Conservation (phyloP, 495 filamentous ascomycete species). For the Aspergillus olivimuriae region DNA sequence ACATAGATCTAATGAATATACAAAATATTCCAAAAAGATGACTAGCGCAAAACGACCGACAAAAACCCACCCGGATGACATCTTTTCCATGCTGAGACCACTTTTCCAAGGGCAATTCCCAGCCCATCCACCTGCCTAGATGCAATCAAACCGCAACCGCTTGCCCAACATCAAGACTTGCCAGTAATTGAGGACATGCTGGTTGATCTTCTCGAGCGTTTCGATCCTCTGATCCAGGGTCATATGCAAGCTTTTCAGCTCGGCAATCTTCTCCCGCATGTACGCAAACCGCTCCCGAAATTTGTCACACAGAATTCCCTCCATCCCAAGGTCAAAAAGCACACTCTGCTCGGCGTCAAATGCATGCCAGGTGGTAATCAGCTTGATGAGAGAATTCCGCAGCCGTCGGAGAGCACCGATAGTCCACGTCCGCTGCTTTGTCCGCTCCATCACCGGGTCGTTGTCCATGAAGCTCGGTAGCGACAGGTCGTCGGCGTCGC, state of each 20-base stretch:
- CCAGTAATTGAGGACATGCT: not conserved
- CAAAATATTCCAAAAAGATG: no score
- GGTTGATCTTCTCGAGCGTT: constrained; percentile 3
- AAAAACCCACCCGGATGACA: no score
- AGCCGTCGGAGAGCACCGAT: not conserved
- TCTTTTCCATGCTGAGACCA: no score
- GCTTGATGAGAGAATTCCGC: not conserved
- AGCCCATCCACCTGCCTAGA: no score
- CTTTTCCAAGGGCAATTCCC: no score
- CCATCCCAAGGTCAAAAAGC: not conserved
- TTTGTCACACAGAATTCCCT: not conserved
- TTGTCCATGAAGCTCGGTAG: constrained; percentile 1
- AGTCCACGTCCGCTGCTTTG: constrained; percentile 2
- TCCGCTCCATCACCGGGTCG: not conserved
- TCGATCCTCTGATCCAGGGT: constrained; percentile 3
- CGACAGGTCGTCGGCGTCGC: not conserved
- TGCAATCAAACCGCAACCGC: no score
- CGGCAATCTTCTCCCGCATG: not conserved
- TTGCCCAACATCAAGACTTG: not conserved
- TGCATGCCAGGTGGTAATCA: not conserved
- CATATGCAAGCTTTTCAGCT: constrained; percentile 1
- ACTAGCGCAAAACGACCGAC: no score
- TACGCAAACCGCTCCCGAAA: constrained; percentile 1
- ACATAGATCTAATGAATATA: no score
- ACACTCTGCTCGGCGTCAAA: not conserved